Evolutionary conservation across 2,329 filamentous ascomycete genomes (phyloP).

Genomic region (Bipolaris bicolor): DNA sequence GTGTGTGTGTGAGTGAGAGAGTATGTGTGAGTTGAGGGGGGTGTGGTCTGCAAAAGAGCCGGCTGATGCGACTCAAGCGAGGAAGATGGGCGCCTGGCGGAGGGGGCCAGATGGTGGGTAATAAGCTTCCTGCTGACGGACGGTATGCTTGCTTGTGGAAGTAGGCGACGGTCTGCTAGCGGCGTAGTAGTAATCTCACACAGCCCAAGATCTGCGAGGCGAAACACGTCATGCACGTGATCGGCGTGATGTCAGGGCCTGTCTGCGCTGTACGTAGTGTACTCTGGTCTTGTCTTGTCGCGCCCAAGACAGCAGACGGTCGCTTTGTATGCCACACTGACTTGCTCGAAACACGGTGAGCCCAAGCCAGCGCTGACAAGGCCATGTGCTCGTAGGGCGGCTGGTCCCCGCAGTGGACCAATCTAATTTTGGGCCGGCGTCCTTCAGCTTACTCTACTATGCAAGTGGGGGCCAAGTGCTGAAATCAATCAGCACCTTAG

Average conservation of each 20-base stretch:
- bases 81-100: neutral
- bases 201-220: slow-evolving; percentile 16
- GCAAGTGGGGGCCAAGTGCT: slow-evolving; percentile 12
- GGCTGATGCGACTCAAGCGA: slow-evolving; percentile 7
- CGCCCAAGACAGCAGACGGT: neutral
- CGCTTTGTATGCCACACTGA: neutral
- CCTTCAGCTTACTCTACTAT: slow-evolving; percentile 14
- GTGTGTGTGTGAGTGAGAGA: neutral
- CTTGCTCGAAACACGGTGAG: slow-evolving; percentile 3
- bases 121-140: slow-evolving; percentile 16
- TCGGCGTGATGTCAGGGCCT: slow-evolving; percentile 27
- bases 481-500: slow-evolving; percentile 6
- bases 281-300: neutral
- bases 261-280: slow-evolving; percentile 3
- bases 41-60: slow-evolving; percentile 1
- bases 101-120: neutral
- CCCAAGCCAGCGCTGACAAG: neutral
- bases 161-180: slow-evolving; percentile 16
- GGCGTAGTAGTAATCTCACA: slow-evolving; percentile 15
- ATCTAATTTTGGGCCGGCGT: slow-evolving; percentile 22
- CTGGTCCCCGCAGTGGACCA: slow-evolving; percentile 15
- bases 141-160: slow-evolving; percentile 17
- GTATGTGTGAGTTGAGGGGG: neutral
- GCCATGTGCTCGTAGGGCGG: slow-evolving; percentile 3
- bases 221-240: slow-evolving; percentile 38